A percentile compares a stretch with the other conserved stretches of the same genome.
Conservation (phyloP, 495 filamentous ascomycete species). For the Penicillium subrubescens region DNA sequence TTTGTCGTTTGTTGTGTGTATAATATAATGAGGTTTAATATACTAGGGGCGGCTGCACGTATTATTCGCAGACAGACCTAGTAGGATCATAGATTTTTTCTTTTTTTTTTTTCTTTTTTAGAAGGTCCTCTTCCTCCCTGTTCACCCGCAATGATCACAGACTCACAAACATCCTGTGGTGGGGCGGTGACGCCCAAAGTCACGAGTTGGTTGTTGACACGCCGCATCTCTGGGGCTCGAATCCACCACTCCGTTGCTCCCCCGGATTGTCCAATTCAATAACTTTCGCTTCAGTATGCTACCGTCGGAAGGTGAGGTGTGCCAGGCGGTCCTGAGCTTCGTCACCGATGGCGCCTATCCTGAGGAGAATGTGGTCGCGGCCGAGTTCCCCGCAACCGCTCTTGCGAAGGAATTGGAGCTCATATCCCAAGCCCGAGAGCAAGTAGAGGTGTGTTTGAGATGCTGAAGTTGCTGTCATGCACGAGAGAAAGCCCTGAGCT, state of each 20-base stretch:
- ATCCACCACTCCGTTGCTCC: background rate
- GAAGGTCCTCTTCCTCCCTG: background rate
- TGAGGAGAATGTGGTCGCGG: conserved; percentile 69
- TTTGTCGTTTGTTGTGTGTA: background rate
- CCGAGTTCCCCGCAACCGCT: conserved; percentile 57
- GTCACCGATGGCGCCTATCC: conserved; percentile 73
- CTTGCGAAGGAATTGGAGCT: conserved; percentile 65
- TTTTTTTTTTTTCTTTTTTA: background rate
- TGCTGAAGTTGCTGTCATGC: background rate
- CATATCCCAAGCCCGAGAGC: conserved; percentile 64
- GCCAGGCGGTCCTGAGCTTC: conserved; percentile 71
- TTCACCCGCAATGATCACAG: background rate
- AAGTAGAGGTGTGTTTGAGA: conserved; percentile 61
- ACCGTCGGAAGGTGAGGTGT: conserved; percentile 42
- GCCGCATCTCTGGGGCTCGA: conserved; percentile 12
- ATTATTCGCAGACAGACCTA: background rate
- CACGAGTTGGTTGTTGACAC: conserved; percentile 34
- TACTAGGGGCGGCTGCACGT: background rate
- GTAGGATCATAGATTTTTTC: background rate
- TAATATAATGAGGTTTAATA: background rate
- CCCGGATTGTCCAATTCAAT: background rate
- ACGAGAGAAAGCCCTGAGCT: background rate
- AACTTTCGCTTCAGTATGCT: conserved; percentile 7
- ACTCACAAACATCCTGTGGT: conserved; percentile 11
- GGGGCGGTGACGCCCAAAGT: conserved; percentile 36